Base-by-base conservation (phyloP, 805 yeast genomes). In the Starmerella vaccinii region DNA sequence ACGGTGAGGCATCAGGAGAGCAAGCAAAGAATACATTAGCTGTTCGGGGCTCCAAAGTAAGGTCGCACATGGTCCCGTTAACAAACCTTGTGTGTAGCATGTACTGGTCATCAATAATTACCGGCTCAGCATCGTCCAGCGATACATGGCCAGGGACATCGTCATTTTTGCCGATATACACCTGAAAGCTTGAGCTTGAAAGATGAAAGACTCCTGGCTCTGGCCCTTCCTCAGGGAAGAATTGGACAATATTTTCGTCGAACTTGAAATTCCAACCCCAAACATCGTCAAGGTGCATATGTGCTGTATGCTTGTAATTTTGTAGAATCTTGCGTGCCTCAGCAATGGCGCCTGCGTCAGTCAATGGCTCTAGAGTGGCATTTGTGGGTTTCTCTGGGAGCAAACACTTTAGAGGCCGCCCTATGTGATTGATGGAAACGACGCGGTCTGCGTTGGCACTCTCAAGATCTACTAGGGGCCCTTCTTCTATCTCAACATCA, bases 11-110 rank as follows among this genome's bases (percentile, higher is more conserved):
- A 3, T 45, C 48, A 3, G 71, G 71, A 51, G 74, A 75, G 63
- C 90, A 83, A 32, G 70, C 68, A 60, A 76, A 81, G 46, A 73
- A 73, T 5, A 83, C 65, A 50, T 80, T 83, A 3, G 76, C 68
- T 4, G 69, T 60, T 47, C 90, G 71, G 2, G 75, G 75, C 24
- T 65, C 61, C 2, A 71, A 71, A 0, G 84, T 80, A 42, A 78
- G 61, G 57, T 79, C 84, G 64, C 92, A 83, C 3, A 67, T 48
- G 19, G 74, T 74, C 8, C 90, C 92, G 63, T 66, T 49, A 52
- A 65, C 66, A 62, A 46, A 54, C 26, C 26, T 26, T 6, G 49
- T 51, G 30, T 24, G 33, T 41, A 57, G 37, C 49, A 52, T 50
- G 40, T 49, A 42, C 42, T 37, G 23, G 29, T 52, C 59, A 13